These are phyloP conservation scores for Athelia sp. DNA, from an alignment of 1,284 basidiomycete species.

Conservation along the genomic window DNA sequence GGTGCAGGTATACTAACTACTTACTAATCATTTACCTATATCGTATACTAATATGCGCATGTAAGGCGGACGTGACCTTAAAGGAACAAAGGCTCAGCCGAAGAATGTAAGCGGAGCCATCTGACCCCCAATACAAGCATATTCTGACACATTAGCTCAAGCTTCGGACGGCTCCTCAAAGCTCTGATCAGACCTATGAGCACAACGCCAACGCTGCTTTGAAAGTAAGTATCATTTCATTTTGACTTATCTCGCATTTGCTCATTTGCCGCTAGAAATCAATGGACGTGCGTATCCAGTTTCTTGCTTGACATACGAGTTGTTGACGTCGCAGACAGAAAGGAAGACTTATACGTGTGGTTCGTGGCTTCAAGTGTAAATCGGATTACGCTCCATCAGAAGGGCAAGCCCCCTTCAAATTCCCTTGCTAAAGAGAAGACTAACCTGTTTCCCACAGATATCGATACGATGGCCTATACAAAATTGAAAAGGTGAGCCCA, in stretches of 20 bases:
- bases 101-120: conserved; percentile 56
- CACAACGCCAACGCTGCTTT: conserved; percentile 65
- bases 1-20: conserved; percentile 47
- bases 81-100: conserved; percentile 68
- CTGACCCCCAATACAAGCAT: conserved; percentile 2
- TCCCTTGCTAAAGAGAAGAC: conserved; percentile 1
- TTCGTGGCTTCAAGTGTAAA: conserved; percentile 74
- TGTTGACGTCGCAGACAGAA: conserved; percentile 66
- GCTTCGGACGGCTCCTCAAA: conserved; percentile 82
- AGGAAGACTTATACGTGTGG: conserved; percentile 70
- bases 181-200: conserved; percentile 73
- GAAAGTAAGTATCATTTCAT: conserved; percentile 34
- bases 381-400: conserved; percentile 67
- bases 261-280: no score
- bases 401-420: conserved; percentile 41
- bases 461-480: conserved; percentile 82
- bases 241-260: no score
- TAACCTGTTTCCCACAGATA: conserved; percentile 52
- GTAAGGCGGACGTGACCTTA: conserved; percentile 74
- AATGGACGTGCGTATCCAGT: no score
- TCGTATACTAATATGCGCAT: conserved; percentile 1
- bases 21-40: background rate
- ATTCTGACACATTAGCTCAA: conserved; percentile 23
- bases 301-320: background rate
- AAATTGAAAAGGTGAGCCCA: conserved; percentile 60